Evolutionary conservation across 1,284 basidiomycete genomes (phyloP), one percentile per base, ranked within the genome.

Genomic region (Caloboletus inedulis): DNA sequence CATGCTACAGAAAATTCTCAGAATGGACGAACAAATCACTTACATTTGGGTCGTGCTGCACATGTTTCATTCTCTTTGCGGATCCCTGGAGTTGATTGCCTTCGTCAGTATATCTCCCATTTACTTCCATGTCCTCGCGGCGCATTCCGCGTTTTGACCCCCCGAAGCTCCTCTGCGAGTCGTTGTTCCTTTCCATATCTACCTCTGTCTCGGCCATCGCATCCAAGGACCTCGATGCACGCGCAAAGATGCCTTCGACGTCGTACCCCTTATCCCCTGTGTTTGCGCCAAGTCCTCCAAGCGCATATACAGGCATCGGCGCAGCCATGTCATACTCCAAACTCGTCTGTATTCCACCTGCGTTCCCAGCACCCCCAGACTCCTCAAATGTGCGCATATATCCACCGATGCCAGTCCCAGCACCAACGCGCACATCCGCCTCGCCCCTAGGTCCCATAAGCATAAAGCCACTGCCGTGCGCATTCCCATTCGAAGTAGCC

Each of bases 311-410:
- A 3, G 66, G 59, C 12, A 55, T 47, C 6, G 59, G 63, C 1
- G 56, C 55, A 36, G 30, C 44, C 30, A 67, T 46, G 14, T 53
- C 40, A 8, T 36, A 25, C n/a, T 54, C 63, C 48, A 51, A 27
- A 27, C 33, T 40, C 10, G 51, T 29, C 16, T 49, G 53, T 39
- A 27, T 29, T n/a, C 39, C 49, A 30, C 33, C 34, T 21, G 47
- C 27, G 18, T 25, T 42, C 7, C 47, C 49, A 10, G 41, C 23
- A 16, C 37, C 40, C 3, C 45, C 52, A 25, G 58, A 25, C 31
- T 41, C 45, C 37, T 58, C 62, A 25, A 53, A 48, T n/a, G 18
- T 18, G 46, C 54, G 63, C 65, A 66, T 65, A 69, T 65, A 69
- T 14, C 54, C 64, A 51, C 54, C 42, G 25, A 51, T 33, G 19